Percentiles rank a stretch among this genome's conserved stretches.
Evolutionary conservation across 2,329 filamentous ascomycete genomes (phyloP).

Genomic region (Dryadomyces sulphureus): DNA sequence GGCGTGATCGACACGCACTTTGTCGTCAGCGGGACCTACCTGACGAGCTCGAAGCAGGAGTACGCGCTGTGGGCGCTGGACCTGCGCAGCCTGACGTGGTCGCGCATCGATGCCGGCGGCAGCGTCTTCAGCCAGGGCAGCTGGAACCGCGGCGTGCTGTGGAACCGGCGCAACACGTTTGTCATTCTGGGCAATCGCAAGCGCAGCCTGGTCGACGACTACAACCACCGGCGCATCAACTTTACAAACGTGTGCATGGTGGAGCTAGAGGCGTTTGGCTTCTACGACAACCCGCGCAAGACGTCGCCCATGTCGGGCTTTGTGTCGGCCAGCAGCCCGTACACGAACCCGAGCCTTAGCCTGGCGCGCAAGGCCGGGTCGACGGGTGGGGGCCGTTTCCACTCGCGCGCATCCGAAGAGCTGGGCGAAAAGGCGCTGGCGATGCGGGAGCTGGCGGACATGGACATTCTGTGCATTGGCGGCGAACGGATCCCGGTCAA

Average conservation of each 20-base stretch:
- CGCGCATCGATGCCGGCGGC: slow-evolving; percentile 84
- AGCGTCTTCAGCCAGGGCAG: slow-evolving; percentile 93
- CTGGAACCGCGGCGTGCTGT: slow-evolving; percentile 91
- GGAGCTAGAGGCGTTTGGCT: slow-evolving; percentile 88
- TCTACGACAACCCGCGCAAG: slow-evolving; percentile 88
- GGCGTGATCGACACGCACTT: slow-evolving; percentile 93
- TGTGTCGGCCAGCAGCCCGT: slow-evolving; percentile 65
- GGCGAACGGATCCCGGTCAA: slow-evolving; percentile 90
- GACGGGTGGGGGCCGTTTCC: slow-evolving; percentile 59
- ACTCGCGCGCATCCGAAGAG: slow-evolving; percentile 68
- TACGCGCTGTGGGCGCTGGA: slow-evolving; percentile 95
- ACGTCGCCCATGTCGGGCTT: slow-evolving; percentile 67
- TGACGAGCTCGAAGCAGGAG: slow-evolving; percentile 95
- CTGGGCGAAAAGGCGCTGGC: slow-evolving; percentile 68
- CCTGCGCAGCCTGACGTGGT: slow-evolving; percentile 78
- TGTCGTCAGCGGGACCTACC: slow-evolving; percentile 90
- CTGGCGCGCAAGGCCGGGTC: slow-evolving; percentile 44
- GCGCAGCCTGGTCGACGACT: slow-evolving; percentile 87
- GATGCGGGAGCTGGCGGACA: slow-evolving; percentile 79
- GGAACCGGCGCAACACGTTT: slow-evolving; percentile 87
- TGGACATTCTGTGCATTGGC: slow-evolving; percentile 87
- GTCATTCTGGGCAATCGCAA: slow-evolving; percentile 91
- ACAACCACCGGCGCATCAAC: slow-evolving; percentile 95
- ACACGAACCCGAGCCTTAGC: slow-evolving; percentile 39
- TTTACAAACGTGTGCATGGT: slow-evolving; percentile 96